Evolutionary conservation across 345 rosid genomes (phyloP), one percentile per base, ranked within the genome.

Genomic region (Citrus inodora): DNA sequence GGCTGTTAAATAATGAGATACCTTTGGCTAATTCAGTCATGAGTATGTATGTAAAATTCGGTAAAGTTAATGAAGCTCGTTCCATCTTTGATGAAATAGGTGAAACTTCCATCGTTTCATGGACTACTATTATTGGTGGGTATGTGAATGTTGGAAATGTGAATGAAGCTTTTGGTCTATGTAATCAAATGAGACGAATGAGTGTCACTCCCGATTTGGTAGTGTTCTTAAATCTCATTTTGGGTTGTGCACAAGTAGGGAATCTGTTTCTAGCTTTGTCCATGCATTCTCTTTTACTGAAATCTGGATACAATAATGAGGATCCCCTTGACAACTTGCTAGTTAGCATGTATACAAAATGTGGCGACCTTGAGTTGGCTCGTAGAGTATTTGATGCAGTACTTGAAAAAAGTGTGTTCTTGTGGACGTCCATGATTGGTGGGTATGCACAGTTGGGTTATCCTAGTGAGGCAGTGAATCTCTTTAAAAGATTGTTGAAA

Each of bases 81-180:
- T 76, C 74, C 0, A 7, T 82, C 30, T 75, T 85, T 30, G 77
- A 80, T 71, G 25, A 59, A 55, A 77, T 85, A 81, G 30, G 33
- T 53, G 81, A 80, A 28, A 70, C 28, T 71, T 82, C 85, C 1
- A 22, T 80, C 35, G 9, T 82, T 74, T 82, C 85, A 19, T 85
- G 87, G 87, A 74, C 87, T 33, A 77, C 75, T 19, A 14, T 85
- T 24, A 70, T 82, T 24, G 77, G 74, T 22, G 87, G 83, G 19
- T 82, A 73, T 37, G 77, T 76, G 67, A 73, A 74, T 37, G 32
- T 55, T 62, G 81, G 81, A 19, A 37, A 77, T 28, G 68, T 70
- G 30, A 30, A 25, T 16, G 81, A 85, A 76, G 87, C 84, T 25
- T 56, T 79, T 61, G 35, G 5, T 42, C 22, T 79, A 40, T 81